phyloP scores from a whole-genome alignment of 2,329 filamentous ascomycete species.

The Metarhizium humberi region DNA sequence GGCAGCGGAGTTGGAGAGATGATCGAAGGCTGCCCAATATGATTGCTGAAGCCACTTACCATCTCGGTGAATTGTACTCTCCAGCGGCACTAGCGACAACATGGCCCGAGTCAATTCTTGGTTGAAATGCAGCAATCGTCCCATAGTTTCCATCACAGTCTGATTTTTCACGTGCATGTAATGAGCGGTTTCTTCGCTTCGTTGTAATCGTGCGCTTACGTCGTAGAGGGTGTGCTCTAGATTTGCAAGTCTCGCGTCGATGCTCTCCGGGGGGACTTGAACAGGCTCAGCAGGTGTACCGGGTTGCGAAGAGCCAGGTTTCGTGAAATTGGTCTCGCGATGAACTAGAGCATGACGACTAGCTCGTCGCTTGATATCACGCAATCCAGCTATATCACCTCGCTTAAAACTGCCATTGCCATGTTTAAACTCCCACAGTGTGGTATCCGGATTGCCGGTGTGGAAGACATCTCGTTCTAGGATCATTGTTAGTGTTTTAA shows the following conservation, averaged over 20 bases:
- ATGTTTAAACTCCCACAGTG: slow-evolving; percentile 98
- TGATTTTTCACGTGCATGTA: slow-evolving; percentile 75
- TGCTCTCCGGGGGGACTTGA: slow-evolving; percentile 58
- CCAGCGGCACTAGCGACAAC: slow-evolving; percentile 62
- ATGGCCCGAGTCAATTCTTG: slow-evolving; percentile 74
- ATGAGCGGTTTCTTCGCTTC: slow-evolving; percentile 75
- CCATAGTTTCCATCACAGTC: slow-evolving; percentile 69
- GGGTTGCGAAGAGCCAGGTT: slow-evolving; percentile 66
- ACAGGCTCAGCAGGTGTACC: slow-evolving; percentile 79
- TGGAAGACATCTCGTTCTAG: slow-evolving; percentile 97
- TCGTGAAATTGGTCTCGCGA: slow-evolving; percentile 76
- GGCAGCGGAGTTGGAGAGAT: background rate
- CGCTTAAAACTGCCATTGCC: slow-evolving; percentile 95
- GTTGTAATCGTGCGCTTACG: slow-evolving; percentile 62
- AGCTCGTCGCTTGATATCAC: slow-evolving; percentile 91
- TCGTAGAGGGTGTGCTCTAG: slow-evolving; percentile 82
- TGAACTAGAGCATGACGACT: slow-evolving; percentile 91
- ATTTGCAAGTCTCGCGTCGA: slow-evolving; percentile 63
- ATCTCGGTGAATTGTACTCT: slow-evolving; percentile 72
- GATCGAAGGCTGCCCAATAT: background rate
- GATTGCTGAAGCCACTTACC: slow-evolving; percentile 44
- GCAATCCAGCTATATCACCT: slow-evolving; percentile 79
- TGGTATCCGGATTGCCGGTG: slow-evolving; percentile 84
- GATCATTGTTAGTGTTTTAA: background rate
- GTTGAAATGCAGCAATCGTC: slow-evolving; percentile 64